These are phyloP conservation scores for Penicillium sp. DNA, from an alignment of 2,329 filamentous ascomycete genomes.

Conservation along the genomic window DNA sequence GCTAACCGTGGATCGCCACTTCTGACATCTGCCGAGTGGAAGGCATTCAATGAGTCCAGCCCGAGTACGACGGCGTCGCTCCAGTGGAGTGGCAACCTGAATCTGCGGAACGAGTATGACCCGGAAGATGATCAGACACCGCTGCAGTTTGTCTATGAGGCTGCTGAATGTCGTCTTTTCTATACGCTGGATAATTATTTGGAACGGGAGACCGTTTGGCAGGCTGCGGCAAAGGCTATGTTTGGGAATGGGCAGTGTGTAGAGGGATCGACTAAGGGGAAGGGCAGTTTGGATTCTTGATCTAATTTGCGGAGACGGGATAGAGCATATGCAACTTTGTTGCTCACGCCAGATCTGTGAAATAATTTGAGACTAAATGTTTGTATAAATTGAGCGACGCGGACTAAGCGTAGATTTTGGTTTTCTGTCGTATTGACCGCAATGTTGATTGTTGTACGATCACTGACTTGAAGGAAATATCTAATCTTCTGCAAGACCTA, in stretches of 20 bases:
- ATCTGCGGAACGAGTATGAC: slow-evolving; percentile 48
- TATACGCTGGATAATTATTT: slow-evolving; percentile 57
- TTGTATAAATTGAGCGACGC: no score
- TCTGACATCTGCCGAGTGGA: slow-evolving; percentile 20
- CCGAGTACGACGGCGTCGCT: slow-evolving; percentile 16
- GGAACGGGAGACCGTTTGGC: slow-evolving; percentile 56
- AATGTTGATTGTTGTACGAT: no score
- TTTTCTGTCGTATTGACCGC: no score
- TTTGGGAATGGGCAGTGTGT: slow-evolving; percentile 24
- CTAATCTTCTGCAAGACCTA: no score
- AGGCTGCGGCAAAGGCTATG: slow-evolving; percentile 35
- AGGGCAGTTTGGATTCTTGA: slow-evolving; percentile 24
- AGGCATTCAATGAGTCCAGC: slow-evolving; percentile 18
- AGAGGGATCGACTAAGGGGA: slow-evolving; percentile 23
- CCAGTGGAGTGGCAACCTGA: slow-evolving; percentile 40
- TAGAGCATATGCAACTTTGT: no score
- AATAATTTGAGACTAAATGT: no score
- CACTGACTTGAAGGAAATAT: no score
- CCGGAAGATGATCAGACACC: slow-evolving; percentile 48
- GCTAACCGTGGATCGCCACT: slow-evolving; percentile 16
- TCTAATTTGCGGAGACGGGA: neutral
- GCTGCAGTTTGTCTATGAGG: slow-evolving; percentile 61
- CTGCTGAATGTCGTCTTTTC: slow-evolving; percentile 62
- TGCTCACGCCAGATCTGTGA: no score
- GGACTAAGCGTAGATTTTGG: no score